Evolutionary conservation across 2,329 filamentous ascomycete species (phyloP).

Genomic region (Aspergillus brunneoviolaceus): DNA sequence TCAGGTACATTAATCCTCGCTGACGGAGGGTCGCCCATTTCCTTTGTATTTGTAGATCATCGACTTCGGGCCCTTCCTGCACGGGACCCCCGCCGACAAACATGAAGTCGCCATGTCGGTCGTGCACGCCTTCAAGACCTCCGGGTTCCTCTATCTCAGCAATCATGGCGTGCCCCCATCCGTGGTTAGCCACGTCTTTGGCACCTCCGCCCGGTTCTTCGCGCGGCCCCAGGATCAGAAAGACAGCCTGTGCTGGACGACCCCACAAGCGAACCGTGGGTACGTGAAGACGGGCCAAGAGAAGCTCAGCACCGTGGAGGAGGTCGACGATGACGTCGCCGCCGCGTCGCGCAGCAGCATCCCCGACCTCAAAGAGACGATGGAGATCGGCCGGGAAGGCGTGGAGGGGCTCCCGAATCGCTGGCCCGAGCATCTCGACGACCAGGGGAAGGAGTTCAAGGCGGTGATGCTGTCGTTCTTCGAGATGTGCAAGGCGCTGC

Average conservation of each 20-base stretch:
- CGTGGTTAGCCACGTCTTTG: constrained; percentile 63
- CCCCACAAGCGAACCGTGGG: constrained; percentile 69
- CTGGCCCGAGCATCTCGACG: constrained; percentile 65
- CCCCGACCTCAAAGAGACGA: constrained; percentile 56
- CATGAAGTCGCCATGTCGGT: constrained; percentile 68
- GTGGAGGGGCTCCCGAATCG: constrained; percentile 67
- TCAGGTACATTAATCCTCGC: not conserved
- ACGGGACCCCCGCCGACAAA: constrained; percentile 61
- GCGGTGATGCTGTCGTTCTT: constrained; percentile 74
- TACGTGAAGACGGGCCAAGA: constrained; percentile 71
- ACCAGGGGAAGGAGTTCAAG: constrained; percentile 62
- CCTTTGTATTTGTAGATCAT: constrained; percentile 58
- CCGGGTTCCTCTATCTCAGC: constrained; percentile 86
- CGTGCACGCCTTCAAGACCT: constrained; percentile 75
- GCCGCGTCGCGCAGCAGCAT: constrained; percentile 55
- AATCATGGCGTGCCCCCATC: constrained; percentile 69
- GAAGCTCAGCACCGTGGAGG: constrained; percentile 60
- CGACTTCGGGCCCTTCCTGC: constrained; percentile 72
- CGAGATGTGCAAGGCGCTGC: constrained; percentile 69
- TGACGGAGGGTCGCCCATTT: no score
- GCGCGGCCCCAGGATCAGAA: constrained; percentile 62
- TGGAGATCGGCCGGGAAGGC: constrained; percentile 63
- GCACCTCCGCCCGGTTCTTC: constrained; percentile 70
- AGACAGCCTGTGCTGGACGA: constrained; percentile 67
- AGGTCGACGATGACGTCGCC: constrained; percentile 42